phyloP scores from a whole-genome alignment of 495 filamentous ascomycete genomes.

The Talaromyces stipitatus region DNA sequence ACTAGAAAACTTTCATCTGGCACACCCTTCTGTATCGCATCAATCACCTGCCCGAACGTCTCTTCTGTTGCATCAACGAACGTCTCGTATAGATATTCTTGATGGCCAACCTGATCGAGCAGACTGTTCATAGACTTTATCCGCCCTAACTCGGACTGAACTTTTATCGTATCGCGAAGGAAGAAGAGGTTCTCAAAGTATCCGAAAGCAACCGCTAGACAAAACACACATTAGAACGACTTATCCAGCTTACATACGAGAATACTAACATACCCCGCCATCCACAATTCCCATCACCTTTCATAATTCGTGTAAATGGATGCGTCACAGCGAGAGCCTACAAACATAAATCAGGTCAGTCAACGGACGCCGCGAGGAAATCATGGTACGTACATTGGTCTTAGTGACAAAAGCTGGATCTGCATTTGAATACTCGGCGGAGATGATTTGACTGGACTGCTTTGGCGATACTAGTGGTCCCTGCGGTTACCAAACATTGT shows the following conservation, averaged over 20 bases:
- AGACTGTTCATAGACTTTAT: constrained; percentile 63
- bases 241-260: background rate
- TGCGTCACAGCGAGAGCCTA: constrained; percentile 79
- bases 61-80: constrained; percentile 68
- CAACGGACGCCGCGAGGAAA: constrained; percentile 1
- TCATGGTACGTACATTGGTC: constrained; percentile 58
- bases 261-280: constrained; percentile 70
- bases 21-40: constrained; percentile 41
- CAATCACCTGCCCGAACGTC: constrained; percentile 52
- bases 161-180: constrained; percentile 51
- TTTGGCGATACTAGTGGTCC: constrained; percentile 76
- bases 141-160: constrained; percentile 61
- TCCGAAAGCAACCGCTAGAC: constrained; percentile 76
- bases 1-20: constrained; percentile 56
- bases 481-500: constrained; percentile 39
- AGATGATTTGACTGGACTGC: constrained; percentile 68
- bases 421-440: constrained; percentile 83
- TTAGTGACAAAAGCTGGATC: constrained; percentile 80
- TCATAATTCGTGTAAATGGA: constrained; percentile 77
- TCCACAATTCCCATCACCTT: constrained; percentile 92
- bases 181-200: constrained; percentile 83
- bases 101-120: constrained; percentile 61
- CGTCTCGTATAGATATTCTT: constrained; percentile 66
- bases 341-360: constrained; percentile 10
- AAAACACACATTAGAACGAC: constrained; percentile 7